A percentile compares a stretch with the other conserved stretches of the same genome.
Conservation (phyloP, 345 rosid genomes). For the Arabidopsis suecica region DNA sequence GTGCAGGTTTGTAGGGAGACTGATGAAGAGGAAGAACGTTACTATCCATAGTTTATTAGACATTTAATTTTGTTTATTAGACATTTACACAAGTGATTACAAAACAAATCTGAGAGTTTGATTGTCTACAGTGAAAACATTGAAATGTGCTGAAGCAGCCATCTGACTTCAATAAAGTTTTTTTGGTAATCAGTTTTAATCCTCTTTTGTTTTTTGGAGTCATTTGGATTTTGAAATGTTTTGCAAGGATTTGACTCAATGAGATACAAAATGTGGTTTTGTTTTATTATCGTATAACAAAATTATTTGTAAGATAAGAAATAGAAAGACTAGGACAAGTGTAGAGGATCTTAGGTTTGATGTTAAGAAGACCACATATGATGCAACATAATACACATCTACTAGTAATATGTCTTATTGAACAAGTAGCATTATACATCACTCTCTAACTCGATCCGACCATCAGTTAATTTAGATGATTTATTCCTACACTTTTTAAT, state of each 20-base stretch:
- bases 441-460: neutral
- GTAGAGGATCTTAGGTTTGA: too few relatives aligned
- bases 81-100: slow-evolving; percentile 26
- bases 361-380: too few relatives aligned
- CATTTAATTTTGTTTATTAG: slow-evolving; percentile 20
- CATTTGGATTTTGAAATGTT: neutral
- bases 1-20: slow-evolving; percentile 25
- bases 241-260: neutral
- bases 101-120: neutral
- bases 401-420: slow-evolving; percentile 16
- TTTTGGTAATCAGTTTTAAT: neutral
- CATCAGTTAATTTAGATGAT: slow-evolving; percentile 5
- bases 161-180: slow-evolving; percentile 28
- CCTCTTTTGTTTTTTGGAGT: neutral
- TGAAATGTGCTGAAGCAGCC: neutral
- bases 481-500: slow-evolving; percentile 35
- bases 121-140: slow-evolving; percentile 10
- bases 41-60: slow-evolving; percentile 29
- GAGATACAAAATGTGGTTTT: neutral
- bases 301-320: neutral
- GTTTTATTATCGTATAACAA: neutral
- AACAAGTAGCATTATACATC: slow-evolving; percentile 28
- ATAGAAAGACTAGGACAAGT: neutral
- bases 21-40: slow-evolving; percentile 15
- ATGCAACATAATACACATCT: too few relatives aligned